These are phyloP conservation scores for Globisporangium iwayamae DNA, from an alignment of 352 stramenopile species.

Conservation along the genomic window DNA sequence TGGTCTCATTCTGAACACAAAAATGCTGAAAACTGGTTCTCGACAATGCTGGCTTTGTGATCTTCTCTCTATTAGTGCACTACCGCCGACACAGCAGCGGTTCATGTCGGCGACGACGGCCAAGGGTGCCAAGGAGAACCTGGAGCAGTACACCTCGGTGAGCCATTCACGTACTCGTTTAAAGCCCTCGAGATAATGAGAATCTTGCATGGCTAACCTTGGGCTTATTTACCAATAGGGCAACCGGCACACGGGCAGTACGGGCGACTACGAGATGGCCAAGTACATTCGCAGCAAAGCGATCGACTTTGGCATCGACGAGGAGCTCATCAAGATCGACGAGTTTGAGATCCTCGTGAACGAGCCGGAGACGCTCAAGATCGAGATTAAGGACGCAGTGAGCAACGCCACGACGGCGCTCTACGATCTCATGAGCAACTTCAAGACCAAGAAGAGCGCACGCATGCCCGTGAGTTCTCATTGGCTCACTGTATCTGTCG, in stretches of 20 bases:
- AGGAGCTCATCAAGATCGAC: slow-evolving; percentile 73
- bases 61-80: slow-evolving; percentile 29
- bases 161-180: too few species aligned
- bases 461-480: slow-evolving; percentile 25
- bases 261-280: slow-evolving; percentile 66
- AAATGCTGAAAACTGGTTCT: background rate
- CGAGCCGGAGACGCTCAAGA: slow-evolving; percentile 52
- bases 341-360: slow-evolving; percentile 83
- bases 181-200: background rate
- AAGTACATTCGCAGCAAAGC: slow-evolving; percentile 72
- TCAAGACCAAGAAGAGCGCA: slow-evolving; percentile 29
- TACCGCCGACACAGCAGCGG: slow-evolving; percentile 69
- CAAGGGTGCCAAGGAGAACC: slow-evolving; percentile 56
- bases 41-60: background rate
- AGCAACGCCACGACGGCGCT: slow-evolving; percentile 8
- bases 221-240: slow-evolving; percentile 22
- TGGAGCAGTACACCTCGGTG: slow-evolving; percentile 73
- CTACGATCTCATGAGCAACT: slow-evolving; percentile 31
- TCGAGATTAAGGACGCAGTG: slow-evolving; percentile 27
- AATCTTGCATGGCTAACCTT: background rate
- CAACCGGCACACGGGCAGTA: slow-evolving; percentile 54
- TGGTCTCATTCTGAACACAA: background rate
- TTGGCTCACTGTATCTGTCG: background rate
- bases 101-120: slow-evolving; percentile 74
- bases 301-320: slow-evolving; percentile 73